Base-by-base conservation (phyloP, 495 filamentous ascomycete species). In the Chaetomium tenue region DNA sequence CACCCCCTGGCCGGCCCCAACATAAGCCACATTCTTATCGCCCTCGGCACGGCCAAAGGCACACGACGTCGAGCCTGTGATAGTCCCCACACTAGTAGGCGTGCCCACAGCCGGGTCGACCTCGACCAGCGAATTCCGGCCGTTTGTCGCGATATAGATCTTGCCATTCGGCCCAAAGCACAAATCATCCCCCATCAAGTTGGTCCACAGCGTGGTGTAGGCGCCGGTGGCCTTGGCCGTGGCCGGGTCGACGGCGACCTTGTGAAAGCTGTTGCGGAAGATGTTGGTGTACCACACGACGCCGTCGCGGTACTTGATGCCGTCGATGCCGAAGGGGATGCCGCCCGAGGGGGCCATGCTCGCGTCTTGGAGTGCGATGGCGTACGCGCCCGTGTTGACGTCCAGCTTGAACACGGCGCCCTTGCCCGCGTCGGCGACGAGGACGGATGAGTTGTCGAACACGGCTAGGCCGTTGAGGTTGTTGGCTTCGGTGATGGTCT, bases 281-380 rank as follows among this genome's bases (percentile, higher is more conserved):
- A 80, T 75, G 66, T 80, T 80, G 52, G 78, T 80, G 71, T 77
- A 80, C 68, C 70, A 80, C 0, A 80, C 63, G 12, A 66, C 66
- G 30, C 72, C 70, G 57, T 77, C 69, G 5, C 61, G 40, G 64
- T 75, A 75, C 54, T 72, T 71, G 56, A 78, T 68, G n/a, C 76
- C 70, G 66, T 75, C 72, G 64, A 76, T 72, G 63, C 75, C 68
- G 59, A 72, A 72, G 70, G 75, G 48, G 74, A 79, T 67, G 63
- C 52, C 37, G 61, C 72, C 74, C 40, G 75, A 67, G 5, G 77
- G 72, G 0, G 69, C 68, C 75, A 78, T 79, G 55, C 76, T 77
- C 2, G 74, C 50, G 61, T 81, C 74, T 13, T 65, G 63, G 23
- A 81, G 66, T 2, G 70, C 72, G 12, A 76, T 66, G 1, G 68